Evolutionary conservation across 176 grass and related monocot species (phyloP).

Genomic region (Canna indica): DNA sequence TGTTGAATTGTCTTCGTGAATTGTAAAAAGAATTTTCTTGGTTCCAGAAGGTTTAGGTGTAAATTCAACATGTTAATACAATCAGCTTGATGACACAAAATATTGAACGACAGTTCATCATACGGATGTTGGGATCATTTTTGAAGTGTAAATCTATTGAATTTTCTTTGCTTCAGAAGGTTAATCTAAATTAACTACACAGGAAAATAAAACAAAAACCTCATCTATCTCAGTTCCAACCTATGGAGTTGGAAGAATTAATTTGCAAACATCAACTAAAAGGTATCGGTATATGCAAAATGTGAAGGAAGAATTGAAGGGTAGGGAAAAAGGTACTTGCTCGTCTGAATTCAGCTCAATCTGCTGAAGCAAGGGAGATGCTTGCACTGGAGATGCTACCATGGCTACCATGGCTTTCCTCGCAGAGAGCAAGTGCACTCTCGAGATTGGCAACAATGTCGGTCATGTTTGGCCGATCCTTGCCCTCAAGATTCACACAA

Average conservation of each 20-base stretch:
- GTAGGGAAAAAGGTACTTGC: not conserved
- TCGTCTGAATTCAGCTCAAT: slow-evolving; percentile 9
- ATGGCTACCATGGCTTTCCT: slow-evolving; percentile 30
- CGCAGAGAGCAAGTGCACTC: slow-evolving; percentile 59
- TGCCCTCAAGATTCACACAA: slow-evolving; percentile 64
- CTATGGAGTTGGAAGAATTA: not conserved
- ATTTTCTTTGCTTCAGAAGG: not conserved
- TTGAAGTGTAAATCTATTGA: not conserved
- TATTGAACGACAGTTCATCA: too few relatives aligned
- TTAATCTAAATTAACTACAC: not conserved
- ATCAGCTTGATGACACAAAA: too few relatives aligned
- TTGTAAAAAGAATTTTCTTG: too few relatives aligned
- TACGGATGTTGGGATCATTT: too few relatives aligned
- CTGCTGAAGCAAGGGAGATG: slow-evolving; percentile 50
- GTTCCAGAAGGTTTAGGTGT: too few relatives aligned
- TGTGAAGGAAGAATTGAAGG: not conserved
- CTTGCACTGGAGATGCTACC: slow-evolving; percentile 48
- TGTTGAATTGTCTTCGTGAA: too few relatives aligned
- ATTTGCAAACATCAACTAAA: not conserved
- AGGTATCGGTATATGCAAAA: not conserved
- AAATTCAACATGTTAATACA: too few relatives aligned
- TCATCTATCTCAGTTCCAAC: not conserved
- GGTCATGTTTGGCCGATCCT: slow-evolving; percentile 48
- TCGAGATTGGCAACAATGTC: slow-evolving; percentile 79
- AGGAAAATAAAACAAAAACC: not conserved